Conservation (phyloP, 148 eudicot species). For the Nepenthes mirabilis region DNA sequence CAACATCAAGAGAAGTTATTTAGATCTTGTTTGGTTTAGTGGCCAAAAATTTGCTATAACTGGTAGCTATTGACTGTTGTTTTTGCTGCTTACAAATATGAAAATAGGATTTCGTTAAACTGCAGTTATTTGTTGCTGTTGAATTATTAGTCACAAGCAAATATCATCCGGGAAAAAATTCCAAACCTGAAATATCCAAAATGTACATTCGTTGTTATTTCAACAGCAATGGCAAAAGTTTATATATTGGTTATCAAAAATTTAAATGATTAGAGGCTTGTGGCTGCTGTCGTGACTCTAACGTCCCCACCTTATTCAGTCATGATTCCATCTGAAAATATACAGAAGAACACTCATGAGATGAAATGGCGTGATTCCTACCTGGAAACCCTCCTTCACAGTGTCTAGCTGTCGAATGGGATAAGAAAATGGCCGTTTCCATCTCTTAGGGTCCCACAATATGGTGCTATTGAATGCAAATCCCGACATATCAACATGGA, state of each 20-base stretch:
- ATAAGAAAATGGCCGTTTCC: slow-evolving; percentile 56
- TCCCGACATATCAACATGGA: slow-evolving; percentile 98
- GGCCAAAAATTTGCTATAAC: too few relatives aligned
- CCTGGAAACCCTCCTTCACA: slow-evolving; percentile 95
- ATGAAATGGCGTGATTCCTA: slow-evolving; percentile 8
- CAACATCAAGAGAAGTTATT: background rate
- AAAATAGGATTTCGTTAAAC: too few relatives aligned
- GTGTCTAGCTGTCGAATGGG: slow-evolving; percentile 78
- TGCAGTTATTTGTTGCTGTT: too few relatives aligned
- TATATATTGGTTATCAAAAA: too few relatives aligned
- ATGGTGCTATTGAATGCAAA: slow-evolving; percentile 98
- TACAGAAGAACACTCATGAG: background rate
- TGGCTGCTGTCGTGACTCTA: background rate
- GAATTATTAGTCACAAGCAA: too few relatives aligned
- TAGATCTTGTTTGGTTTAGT: background rate
- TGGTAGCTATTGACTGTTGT: too few relatives aligned
- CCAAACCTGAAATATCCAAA: too few relatives aligned
- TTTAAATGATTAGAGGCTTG: too few relatives aligned
- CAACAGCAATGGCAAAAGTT: too few relatives aligned
- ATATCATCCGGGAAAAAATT: too few relatives aligned
- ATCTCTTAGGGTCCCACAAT: slow-evolving; percentile 89
- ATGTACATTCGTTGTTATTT: too few relatives aligned
- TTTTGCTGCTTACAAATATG: too few relatives aligned
- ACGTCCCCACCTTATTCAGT: background rate
- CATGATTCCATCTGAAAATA: background rate